A percentile compares a stretch with the other conserved stretches of the same genome.
Conservation (phyloP, 2,329 filamentous ascomycete species). For the Ophiocordyceps camponoti-leonardi region DNA sequence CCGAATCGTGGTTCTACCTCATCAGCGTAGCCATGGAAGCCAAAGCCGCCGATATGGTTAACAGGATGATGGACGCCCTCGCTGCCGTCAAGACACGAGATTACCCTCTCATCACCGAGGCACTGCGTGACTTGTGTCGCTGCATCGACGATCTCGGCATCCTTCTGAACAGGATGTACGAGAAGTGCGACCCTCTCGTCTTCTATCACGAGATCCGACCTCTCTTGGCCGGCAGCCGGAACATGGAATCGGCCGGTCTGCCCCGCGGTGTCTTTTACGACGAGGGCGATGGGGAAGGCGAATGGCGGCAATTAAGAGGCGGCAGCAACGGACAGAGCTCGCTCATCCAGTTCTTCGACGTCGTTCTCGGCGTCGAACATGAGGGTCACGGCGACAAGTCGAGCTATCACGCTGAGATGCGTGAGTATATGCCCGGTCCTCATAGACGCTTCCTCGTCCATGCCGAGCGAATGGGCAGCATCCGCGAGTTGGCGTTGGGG, state of each 20-base stretch:
- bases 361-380: slow-evolving; percentile 73
- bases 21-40: slow-evolving; percentile 85
- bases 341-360: slow-evolving; percentile 83
- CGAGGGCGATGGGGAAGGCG: slow-evolving; percentile 44
- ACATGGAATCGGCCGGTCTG: slow-evolving; percentile 73
- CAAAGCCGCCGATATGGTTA: slow-evolving; percentile 56
- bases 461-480: slow-evolving; percentile 53
- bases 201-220: slow-evolving; percentile 86
- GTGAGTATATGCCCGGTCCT: slow-evolving; percentile 75
- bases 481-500: slow-evolving; percentile 47
- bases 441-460: slow-evolving; percentile 66
- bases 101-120: slow-evolving; percentile 39
- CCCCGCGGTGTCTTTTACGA: slow-evolving; percentile 77
- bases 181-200: slow-evolving; percentile 67
- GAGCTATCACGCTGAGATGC: slow-evolving; percentile 49
- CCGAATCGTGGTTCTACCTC: slow-evolving; percentile 91
- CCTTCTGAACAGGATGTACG: slow-evolving; percentile 70
- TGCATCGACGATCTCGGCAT: slow-evolving; percentile 51
- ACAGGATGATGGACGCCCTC: slow-evolving; percentile 62
- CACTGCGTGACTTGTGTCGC: slow-evolving; percentile 46
- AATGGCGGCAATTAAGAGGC: slow-evolving; percentile 66
- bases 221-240: slow-evolving; percentile 79
- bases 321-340: slow-evolving; percentile 90
- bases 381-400: slow-evolving; percentile 18
- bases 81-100: slow-evolving; percentile 47